Evolutionary conservation across 129 eudicot species (phyloP).

Genomic region (Daucus carota): DNA sequence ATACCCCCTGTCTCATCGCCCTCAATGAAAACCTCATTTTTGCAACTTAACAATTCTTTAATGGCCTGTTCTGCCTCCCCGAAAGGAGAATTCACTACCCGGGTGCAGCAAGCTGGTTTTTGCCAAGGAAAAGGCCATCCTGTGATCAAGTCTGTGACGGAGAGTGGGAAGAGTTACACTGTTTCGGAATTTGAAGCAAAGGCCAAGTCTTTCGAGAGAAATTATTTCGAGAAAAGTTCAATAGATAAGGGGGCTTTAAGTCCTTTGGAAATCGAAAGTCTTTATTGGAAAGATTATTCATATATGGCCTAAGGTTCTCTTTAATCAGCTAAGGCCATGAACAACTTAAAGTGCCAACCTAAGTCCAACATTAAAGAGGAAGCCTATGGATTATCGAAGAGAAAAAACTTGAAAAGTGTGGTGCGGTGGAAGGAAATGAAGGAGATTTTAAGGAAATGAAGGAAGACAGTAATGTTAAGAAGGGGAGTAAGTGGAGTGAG

Average conservation of each 20-base stretch:
- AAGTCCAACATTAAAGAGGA: too few species aligned
- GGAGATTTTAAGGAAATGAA: not conserved
- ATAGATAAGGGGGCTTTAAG: constrained; percentile 32
- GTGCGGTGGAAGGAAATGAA: constrained; percentile 5
- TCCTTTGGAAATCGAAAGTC: constrained; percentile 16
- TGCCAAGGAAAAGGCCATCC: constrained; percentile 66
- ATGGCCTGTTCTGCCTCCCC: constrained; percentile 25
- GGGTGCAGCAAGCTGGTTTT: too few species aligned
- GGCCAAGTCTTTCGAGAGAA: constrained; percentile 58
- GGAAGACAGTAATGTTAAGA: not conserved
- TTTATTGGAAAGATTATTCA: constrained; percentile 10
- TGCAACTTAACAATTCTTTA: constrained; percentile 49
- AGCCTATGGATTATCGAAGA: too few species aligned
- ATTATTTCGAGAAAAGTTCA: constrained; percentile 36
- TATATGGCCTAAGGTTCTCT: too few species aligned
- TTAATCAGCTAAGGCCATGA: too few species aligned
- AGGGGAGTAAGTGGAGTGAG: not conserved
- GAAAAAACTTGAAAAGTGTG: too few species aligned
- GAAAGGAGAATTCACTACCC: constrained; percentile 55
- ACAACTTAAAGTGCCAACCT: too few species aligned
- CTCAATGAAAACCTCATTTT: constrained; percentile 32
- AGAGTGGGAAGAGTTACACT: constrained; percentile 75
- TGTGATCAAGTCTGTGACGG: constrained; percentile 76
- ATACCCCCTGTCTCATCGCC: constrained; percentile 42
- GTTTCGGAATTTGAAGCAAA: constrained; percentile 51